Conservation (phyloP, 352 stramenopile genomes). For the Pythium dissimile region DNA sequence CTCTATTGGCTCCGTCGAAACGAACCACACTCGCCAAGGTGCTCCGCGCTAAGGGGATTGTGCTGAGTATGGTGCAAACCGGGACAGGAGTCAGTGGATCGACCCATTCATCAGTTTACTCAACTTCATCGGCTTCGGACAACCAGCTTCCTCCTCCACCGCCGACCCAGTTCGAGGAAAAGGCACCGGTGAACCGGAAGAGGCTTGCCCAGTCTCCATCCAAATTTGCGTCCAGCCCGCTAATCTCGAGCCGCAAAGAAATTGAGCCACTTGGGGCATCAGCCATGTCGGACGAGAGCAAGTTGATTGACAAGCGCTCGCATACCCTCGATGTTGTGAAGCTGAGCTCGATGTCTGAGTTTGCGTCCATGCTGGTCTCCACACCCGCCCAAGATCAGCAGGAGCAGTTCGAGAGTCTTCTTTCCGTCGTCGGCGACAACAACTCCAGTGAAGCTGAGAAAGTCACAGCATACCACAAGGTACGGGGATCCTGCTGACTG, state of each 20-base stretch:
- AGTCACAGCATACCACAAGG: constrained; percentile 46
- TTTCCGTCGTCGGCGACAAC: constrained; percentile 43
- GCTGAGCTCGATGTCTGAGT: constrained; percentile 18
- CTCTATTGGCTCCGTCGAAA: constrained; percentile 56
- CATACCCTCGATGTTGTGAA: constrained; percentile 12
- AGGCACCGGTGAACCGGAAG: constrained; percentile 11
- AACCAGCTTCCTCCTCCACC: constrained; percentile 15
- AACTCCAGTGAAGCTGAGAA: constrained; percentile 38
- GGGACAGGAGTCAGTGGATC: background rate
- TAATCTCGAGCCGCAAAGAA: constrained; percentile 10
- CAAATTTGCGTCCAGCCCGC: constrained; percentile 19
- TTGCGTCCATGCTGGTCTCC: constrained; percentile 19
- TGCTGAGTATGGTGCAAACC: constrained; percentile 20
- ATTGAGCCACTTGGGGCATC: background rate
- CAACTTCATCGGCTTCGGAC: background rate
- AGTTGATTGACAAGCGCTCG: background rate
- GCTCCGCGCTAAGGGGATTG: constrained; percentile 55
- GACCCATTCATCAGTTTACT: background rate
- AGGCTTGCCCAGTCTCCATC: constrained; percentile 19
- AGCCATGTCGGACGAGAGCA: background rate
- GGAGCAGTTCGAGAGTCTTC: constrained; percentile 40
- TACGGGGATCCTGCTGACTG: constrained; percentile 12
- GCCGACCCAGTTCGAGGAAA: background rate
- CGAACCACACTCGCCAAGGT: constrained; percentile 45
- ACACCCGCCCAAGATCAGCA: background rate